Evolutionary conservation across 1,284 basidiomycete genomes (phyloP), one percentile per base, ranked within the genome.

Genomic region (Chalciporus sp.): DNA sequence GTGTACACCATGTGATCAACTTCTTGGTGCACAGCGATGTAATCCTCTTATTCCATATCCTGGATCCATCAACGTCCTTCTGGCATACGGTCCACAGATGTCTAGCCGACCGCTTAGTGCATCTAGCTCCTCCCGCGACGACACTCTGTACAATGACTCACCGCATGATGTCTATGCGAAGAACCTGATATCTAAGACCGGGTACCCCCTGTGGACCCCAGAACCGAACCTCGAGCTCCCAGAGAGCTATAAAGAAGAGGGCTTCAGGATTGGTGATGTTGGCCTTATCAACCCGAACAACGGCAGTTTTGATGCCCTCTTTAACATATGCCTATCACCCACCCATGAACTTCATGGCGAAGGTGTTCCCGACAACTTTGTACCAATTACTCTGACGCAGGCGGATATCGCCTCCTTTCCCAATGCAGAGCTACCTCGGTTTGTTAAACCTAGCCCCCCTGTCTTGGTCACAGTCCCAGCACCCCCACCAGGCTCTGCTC

Each of bases 251-350:
- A 53, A 55, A 11, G 35, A 46, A 7, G 43, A 47, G 16, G 58
- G 57, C 14, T 51, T 60, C 12, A 50, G 39, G 17, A 64, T 67
- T 16, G 61, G 66, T 10, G 66, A 69, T 52, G 64, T 67, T 33
- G 61, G 62, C 17, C 29, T 31, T 10, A 35, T 58, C 7, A 40
- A 64, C 10, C 59, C 58, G 54, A 39, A 39, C 10, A 16, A 28
- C 17, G 65, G 64, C 3, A 50, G 33, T 3, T 64, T 67, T 27
- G 56, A 58, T 31, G 55, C 58, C n/a, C 47, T 66, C 3, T 64
- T 68, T 55, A 65, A 63, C 37, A 62, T 66, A 2, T 59, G 53
- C 28, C 51, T 58, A 17, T 46, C 59, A 4, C 47, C 19, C 27
- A 20, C 7, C 12, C 14, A 50, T 16, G 19, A 5, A 17, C 33